Percentiles rank a stretch among this genome's conserved stretches.
Conservation (phyloP, 257 asterid species). For the Leptodermis oblonga region DNA sequence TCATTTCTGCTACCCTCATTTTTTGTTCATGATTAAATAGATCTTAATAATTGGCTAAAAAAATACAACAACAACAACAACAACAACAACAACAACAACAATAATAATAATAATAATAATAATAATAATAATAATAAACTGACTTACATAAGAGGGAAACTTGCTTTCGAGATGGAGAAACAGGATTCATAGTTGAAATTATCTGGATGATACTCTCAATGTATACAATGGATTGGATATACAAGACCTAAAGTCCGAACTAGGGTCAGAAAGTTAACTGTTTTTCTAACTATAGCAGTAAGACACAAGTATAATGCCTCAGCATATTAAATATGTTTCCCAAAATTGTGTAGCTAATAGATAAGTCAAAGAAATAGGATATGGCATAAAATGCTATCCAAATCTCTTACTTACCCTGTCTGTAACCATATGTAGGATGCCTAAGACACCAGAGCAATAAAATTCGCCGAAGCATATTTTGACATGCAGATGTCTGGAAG, state of each 20-base stretch:
- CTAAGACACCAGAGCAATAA: slow-evolving; percentile 90
- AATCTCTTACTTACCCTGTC: slow-evolving; percentile 69
- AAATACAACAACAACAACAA: too few species aligned
- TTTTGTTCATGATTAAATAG: too few species aligned
- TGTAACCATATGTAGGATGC: slow-evolving; percentile 79
- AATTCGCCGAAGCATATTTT: slow-evolving; percentile 79
- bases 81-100: not conserved
- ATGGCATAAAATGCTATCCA: not conserved
- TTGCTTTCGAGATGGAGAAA: not conserved
- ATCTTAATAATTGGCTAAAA: too few species aligned
- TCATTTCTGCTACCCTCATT: too few species aligned
- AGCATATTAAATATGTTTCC: not conserved
- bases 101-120: too few species aligned
- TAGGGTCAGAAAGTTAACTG: not conserved
- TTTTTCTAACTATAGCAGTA: too few species aligned
- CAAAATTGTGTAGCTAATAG: not conserved
- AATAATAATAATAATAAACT: too few species aligned
- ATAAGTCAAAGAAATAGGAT: too few species aligned
- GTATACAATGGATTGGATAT: not conserved
- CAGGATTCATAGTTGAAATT: not conserved
- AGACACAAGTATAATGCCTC: not conserved
- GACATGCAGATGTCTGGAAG: slow-evolving; percentile 87
- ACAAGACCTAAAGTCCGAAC: not conserved
- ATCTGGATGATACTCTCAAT: not conserved
- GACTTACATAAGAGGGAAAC: too few species aligned